phyloP scores from a whole-genome alignment of 345 rosid species.

The Eucalyptus rudis region DNA sequence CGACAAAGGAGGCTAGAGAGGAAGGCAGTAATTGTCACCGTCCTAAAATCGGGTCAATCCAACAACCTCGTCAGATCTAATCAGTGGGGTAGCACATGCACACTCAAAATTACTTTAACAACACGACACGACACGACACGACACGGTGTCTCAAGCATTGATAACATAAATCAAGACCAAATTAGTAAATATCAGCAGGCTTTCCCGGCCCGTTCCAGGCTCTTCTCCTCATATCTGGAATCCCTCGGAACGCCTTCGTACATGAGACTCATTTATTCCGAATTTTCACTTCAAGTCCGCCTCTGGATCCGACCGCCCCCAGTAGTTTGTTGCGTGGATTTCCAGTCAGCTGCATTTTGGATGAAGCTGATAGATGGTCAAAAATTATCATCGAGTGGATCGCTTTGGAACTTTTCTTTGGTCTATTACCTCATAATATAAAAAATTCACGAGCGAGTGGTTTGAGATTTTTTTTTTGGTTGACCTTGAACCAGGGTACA shows the following conservation, averaged over 20 bases:
- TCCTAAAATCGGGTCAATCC: background rate
- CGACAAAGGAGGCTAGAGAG: background rate
- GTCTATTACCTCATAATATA: fast-evolving
- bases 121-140: too few species aligned
- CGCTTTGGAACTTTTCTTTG: too few species aligned
- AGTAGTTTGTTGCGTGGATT: background rate
- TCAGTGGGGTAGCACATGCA: background rate
- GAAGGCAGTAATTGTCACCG: background rate
- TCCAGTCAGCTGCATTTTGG: background rate
- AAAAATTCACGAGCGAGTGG: fast-evolving
- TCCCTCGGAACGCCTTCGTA: background rate
- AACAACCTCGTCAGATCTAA: background rate
- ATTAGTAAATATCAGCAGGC: too few species aligned
- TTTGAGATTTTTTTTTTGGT: too few species aligned
- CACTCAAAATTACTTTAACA: fast-evolving
- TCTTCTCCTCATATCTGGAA: background rate
- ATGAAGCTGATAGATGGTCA: background rate
- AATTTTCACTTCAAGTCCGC: background rate
- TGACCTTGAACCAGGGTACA: too few species aligned
- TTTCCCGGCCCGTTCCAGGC: fast-evolving
- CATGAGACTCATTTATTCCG: background rate
- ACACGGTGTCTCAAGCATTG: too few species aligned
- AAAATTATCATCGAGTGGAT: background rate
- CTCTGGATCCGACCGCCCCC: fast-evolving
- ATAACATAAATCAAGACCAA: too few species aligned